These are phyloP conservation scores for Cucumis sativus DNA, from an alignment of 306 rosid genomes.

Conservation along the genomic window DNA sequence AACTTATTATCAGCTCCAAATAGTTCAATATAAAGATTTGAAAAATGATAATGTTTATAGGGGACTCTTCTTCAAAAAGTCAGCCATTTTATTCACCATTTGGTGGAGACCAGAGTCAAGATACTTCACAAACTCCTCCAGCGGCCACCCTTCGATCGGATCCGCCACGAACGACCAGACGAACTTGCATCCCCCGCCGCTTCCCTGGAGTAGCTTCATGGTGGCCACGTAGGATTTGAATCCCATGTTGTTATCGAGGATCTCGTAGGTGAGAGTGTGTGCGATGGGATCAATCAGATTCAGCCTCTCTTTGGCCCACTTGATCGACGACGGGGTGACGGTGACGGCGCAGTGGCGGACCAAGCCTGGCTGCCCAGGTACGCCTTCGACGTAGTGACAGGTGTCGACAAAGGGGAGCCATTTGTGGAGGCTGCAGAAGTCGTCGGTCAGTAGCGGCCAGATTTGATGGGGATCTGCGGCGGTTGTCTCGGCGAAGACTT, in stretches of 20 bases:
- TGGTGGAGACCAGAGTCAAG: conserved; percentile 12
- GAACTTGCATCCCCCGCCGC: conserved; percentile 28
- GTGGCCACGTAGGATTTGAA: conserved; percentile 34
- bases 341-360: conserved; percentile 28
- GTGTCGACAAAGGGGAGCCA: conserved; percentile 35
- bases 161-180: conserved; percentile 49
- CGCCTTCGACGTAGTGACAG: conserved; percentile 25
- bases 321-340: not conserved
- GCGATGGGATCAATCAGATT: conserved; percentile 19
- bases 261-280: conserved; percentile 26
- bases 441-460: conserved; percentile 26
- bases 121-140: conserved; percentile 20
- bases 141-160: conserved; percentile 35
- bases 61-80: not conserved
- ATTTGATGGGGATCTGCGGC: not conserved
- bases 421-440: conserved; percentile 43
- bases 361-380: conserved; percentile 36
- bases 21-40: no score
- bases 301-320: conserved; percentile 6
- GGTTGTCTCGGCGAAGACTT: conserved; percentile 11
- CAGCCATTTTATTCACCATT: conserved; percentile 34
- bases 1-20: no score
- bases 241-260: conserved; percentile 30
- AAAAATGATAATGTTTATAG: no score
- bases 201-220: conserved; percentile 5